Conservation (phyloP, 768 basidiomycete genomes). For the Trichaptum fuscoviolaceum region DNA sequence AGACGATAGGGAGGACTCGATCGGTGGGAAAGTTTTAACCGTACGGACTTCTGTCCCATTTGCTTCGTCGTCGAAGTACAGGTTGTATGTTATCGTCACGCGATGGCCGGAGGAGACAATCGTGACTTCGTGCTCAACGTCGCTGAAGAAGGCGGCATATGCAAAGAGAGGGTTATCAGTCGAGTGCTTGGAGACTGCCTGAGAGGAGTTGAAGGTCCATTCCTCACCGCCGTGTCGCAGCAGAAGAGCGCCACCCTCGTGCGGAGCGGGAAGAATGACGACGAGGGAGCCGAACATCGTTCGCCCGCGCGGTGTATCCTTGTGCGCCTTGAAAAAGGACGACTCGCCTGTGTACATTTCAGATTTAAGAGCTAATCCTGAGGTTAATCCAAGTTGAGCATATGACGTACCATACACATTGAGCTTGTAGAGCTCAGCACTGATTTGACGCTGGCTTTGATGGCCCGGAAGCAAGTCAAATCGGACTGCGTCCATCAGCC, state of each 20-base stretch:
- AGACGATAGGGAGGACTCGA: conserved; percentile 11
- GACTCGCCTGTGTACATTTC: conserved; percentile 29
- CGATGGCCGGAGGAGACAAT: conserved; percentile 36
- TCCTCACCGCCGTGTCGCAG: conserved; percentile 30
- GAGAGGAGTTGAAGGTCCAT: conserved; percentile 33
- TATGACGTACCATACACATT: conserved; percentile 12
- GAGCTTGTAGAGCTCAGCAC: conserved; percentile 12
- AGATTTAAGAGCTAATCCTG: conserved; percentile 8
- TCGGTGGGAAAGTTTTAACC: background rate
- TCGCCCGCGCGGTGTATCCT: conserved; percentile 40
- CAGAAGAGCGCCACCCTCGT: conserved; percentile 40
- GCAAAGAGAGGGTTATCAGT: conserved; percentile 19
- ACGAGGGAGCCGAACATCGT: conserved; percentile 50
- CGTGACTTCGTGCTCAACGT: conserved; percentile 42
- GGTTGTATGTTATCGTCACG: conserved; percentile 41
- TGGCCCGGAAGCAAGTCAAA: background rate
- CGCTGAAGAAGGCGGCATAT: conserved; percentile 39
- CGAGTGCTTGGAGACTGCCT: conserved; percentile 14
- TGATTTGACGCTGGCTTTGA: background rate
- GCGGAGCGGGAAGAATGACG: conserved; percentile 40
- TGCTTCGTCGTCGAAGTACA: conserved; percentile 21
- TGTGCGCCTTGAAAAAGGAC: conserved; percentile 46
- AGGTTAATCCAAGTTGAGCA: background rate
- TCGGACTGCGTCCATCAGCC: conserved; percentile 12
- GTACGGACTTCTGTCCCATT: conserved; percentile 7